Conservation (phyloP, 331 rosid genomes). For the Quercus tomentella region DNA sequence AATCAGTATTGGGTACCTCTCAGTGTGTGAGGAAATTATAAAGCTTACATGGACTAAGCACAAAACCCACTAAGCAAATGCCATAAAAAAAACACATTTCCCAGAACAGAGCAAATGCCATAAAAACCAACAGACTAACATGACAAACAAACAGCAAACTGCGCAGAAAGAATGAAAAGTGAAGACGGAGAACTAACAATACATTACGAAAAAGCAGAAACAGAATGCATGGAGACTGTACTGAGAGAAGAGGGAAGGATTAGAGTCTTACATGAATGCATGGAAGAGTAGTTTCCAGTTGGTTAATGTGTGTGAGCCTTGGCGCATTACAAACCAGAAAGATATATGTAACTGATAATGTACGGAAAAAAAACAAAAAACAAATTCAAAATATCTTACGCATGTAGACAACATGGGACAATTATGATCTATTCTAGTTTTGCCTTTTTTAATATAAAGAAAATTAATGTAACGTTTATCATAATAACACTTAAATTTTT, state of each 20-base stretch:
- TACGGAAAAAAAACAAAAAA: no score
- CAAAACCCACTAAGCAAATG: background rate
- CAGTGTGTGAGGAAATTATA: background rate
- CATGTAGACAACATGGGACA: no score
- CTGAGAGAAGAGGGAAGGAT: background rate
- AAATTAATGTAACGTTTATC: no score
- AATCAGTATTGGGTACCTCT: background rate
- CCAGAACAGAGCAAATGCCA: background rate
- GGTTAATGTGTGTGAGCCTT: background rate
- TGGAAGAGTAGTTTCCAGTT: background rate
- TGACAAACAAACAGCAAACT: background rate
- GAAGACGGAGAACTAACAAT: background rate
- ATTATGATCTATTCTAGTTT: no score
- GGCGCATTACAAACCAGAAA: background rate
- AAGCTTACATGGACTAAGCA: background rate
- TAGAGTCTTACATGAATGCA: conserved; percentile 17
- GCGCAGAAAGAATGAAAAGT: background rate
- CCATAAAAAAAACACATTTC: background rate
- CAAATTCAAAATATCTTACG: no score
- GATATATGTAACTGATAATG: background rate
- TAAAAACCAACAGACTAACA: background rate
- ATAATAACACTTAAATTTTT: no score
- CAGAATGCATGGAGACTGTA: background rate
- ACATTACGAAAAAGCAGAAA: background rate
- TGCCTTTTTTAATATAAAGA: no score